A percentile compares a stretch with the other conserved stretches of the same genome.
Conservation (phyloP, 2,329 filamentous ascomycete species). For the Cytospora piceicola region DNA sequence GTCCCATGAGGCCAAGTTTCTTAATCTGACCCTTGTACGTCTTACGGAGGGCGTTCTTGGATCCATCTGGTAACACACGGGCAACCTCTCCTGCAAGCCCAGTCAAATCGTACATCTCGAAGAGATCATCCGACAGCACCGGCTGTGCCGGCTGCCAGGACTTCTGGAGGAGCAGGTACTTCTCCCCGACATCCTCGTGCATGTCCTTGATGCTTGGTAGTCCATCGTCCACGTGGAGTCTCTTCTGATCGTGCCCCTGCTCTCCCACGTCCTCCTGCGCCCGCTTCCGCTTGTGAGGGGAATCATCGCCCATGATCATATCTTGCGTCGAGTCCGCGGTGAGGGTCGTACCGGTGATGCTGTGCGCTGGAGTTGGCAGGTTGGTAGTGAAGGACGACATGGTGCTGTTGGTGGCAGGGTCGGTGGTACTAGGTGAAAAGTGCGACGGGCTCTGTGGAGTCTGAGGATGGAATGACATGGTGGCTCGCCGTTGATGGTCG, state of each 20-base stretch:
- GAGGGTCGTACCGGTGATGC: constrained; percentile 61
- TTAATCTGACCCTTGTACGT: constrained; percentile 73
- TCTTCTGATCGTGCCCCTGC: constrained; percentile 59
- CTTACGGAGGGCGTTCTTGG: constrained; percentile 69
- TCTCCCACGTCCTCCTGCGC: constrained; percentile 56
- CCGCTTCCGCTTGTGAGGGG: constrained; percentile 66
- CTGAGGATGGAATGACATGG: constrained; percentile 69
- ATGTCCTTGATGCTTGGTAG: constrained; percentile 66
- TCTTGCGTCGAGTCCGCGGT: constrained; percentile 49
- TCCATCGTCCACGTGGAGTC: constrained; percentile 64
- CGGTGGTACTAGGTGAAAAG: constrained; percentile 59
- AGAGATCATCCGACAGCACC: constrained; percentile 59
- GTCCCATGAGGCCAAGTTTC: constrained; percentile 62
- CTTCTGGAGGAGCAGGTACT: constrained; percentile 68
- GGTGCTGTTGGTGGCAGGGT: constrained; percentile 55
- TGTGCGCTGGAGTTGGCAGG: constrained; percentile 65
- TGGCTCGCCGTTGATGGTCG: constrained; percentile 36
- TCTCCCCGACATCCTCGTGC: constrained; percentile 67
- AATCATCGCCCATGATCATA: constrained; percentile 53
- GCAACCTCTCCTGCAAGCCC: constrained; percentile 64
- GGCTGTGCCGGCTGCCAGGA: constrained; percentile 46
- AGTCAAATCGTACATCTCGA: constrained; percentile 60
- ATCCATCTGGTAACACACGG: constrained; percentile 65
- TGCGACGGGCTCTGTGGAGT: constrained; percentile 71
- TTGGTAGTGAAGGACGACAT: constrained; percentile 56